A percentile compares a stretch with the other conserved stretches of the same genome.
phyloP scores from a whole-genome alignment of 768 basidiomycete genomes.

The Mycena galopus region DNA sequence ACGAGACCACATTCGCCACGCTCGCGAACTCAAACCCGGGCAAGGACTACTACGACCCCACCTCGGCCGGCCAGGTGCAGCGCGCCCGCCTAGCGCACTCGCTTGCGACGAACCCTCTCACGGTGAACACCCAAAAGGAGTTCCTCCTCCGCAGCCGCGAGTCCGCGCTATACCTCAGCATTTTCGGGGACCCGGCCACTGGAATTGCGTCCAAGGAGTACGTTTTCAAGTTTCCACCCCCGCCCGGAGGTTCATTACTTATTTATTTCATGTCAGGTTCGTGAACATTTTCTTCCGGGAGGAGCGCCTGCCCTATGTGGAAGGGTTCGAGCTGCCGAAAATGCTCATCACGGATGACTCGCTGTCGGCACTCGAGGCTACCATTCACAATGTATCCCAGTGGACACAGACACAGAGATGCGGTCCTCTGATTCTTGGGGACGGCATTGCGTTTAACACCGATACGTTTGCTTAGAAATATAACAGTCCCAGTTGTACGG shows the following conservation, averaged over 20 bases:
- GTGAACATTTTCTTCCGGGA: constrained; percentile 4
- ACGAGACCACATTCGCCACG: constrained; percentile 3
- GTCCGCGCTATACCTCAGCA: constrained; percentile 11
- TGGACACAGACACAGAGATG: too few species aligned
- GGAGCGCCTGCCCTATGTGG: background rate
- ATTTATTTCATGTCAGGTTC: background rate
- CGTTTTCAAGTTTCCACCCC: background rate
- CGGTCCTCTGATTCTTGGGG: too few species aligned
- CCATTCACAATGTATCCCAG: too few species aligned
- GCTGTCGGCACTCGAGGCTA: background rate
- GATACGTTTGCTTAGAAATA: too few species aligned
- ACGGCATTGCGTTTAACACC: too few species aligned
- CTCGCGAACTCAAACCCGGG: constrained; percentile 3
- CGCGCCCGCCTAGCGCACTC: background rate
- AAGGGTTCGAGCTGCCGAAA: background rate
- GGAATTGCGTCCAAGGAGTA: too few species aligned
- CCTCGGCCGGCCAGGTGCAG: background rate
- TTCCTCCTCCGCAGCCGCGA: background rate
- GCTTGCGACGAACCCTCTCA: constrained; percentile 5
- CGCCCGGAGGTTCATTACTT: too few species aligned
- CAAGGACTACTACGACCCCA: background rate
- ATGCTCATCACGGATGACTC: background rate
- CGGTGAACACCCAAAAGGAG: background rate
- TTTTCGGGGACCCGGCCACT: background rate
- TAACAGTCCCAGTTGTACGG: too few species aligned